Conservation (phyloP, 495 filamentous ascomycete genomes). For the Parmelia sp. region DNA sequence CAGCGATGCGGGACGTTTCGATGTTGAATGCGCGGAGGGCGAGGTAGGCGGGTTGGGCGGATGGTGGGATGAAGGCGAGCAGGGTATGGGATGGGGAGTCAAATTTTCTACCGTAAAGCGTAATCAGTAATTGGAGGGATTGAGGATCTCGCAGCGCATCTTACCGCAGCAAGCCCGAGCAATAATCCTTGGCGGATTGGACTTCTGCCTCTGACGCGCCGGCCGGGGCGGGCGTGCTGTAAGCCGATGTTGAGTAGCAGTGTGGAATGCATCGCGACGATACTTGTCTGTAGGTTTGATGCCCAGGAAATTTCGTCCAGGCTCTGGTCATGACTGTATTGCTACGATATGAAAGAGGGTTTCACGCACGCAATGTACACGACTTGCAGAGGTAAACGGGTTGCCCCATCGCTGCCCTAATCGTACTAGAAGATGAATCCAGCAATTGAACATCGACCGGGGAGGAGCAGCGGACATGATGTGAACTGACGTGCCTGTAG, state of each 20-base stretch:
- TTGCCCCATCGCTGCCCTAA: neutral
- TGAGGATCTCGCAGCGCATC: neutral
- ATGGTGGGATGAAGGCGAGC: constrained; percentile 68
- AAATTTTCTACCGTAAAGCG: constrained; percentile 51
- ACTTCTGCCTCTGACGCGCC: constrained; percentile 38
- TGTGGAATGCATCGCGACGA: constrained; percentile 9
- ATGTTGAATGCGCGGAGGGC: constrained; percentile 90
- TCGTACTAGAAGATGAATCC: neutral
- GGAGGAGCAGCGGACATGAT: too few species aligned
- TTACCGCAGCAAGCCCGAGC: constrained; percentile 52
- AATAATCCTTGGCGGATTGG: constrained; percentile 50
- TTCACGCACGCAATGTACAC: neutral
- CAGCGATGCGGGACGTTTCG: constrained; percentile 79
- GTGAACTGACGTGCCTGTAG: too few species aligned
- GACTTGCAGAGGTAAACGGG: neutral
- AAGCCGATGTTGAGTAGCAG: constrained; percentile 26
- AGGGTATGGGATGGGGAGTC: constrained; percentile 86
- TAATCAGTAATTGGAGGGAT: neutral
- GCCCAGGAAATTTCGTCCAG: neutral
- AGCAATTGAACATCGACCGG: too few species aligned
- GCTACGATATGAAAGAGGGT: neutral
- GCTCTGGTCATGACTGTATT: neutral
- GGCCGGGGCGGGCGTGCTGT: constrained; percentile 28
- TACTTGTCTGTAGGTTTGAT: neutral
- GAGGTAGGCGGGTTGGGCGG: constrained; percentile 72